Evolutionary conservation across 306 rosid genomes (phyloP).

Genomic region (cucumber (Cucumis sativus)): DNA sequence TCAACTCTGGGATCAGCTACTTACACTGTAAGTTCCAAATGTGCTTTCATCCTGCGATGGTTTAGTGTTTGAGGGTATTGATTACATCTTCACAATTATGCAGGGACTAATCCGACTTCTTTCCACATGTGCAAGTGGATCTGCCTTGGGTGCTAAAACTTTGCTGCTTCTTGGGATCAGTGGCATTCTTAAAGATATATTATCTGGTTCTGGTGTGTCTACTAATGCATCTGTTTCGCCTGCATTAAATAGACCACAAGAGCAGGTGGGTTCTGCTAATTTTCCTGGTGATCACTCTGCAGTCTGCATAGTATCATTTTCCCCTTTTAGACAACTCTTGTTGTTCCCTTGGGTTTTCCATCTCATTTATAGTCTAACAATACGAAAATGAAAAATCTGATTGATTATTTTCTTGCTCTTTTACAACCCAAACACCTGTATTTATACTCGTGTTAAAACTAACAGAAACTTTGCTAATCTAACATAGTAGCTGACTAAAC

Average conservation of each 20-base stretch:
- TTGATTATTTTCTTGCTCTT: neutral
- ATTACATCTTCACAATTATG: slow-evolving; percentile 4
- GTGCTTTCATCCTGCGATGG: neutral
- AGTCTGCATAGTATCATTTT: neutral
- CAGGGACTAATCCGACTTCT: slow-evolving; percentile 98
- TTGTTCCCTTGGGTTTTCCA: neutral
- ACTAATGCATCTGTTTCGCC: slow-evolving; percentile 74
- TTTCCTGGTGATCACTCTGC: slow-evolving; percentile 1
- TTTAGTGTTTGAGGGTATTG: neutral
- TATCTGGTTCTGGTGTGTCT: slow-evolving; percentile 79
- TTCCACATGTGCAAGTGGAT: slow-evolving; percentile 95
- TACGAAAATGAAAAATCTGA: neutral
- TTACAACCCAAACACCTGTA: neutral
- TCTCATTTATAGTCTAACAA: neutral
- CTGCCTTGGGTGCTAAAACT: slow-evolving; percentile 90
- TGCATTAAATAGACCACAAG: slow-evolving; percentile 79
- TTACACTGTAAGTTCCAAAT: slow-evolving; percentile 53
- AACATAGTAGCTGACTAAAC: neutral
- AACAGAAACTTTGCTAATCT: neutral
- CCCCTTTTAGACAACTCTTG: neutral
- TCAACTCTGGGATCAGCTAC: slow-evolving; percentile 90
- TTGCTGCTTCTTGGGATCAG: slow-evolving; percentile 85
- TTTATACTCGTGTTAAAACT: neutral
- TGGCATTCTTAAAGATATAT: slow-evolving; percentile 83
- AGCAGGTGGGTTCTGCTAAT: slow-evolving; percentile 49